Conservation (phyloP, 2,329 filamentous ascomycete genomes). For the Didymella exigua region DNA sequence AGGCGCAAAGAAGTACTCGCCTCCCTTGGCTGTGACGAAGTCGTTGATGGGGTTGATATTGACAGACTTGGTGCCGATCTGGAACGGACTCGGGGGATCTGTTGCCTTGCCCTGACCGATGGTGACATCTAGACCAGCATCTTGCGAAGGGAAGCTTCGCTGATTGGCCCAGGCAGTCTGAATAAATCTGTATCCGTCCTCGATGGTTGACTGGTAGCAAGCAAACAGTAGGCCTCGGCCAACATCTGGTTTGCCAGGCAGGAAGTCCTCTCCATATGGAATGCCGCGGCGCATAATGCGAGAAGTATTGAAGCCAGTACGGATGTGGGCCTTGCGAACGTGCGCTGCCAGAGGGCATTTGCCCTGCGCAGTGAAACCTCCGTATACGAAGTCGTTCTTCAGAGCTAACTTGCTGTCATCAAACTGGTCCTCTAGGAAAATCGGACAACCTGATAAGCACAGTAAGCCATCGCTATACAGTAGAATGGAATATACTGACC, state of each 20-base stretch:
- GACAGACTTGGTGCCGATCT: constrained; percentile 9
- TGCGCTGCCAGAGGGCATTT: constrained; percentile 12
- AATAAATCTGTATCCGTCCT: constrained; percentile 14
- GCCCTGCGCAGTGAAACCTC: not conserved
- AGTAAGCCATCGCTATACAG: not conserved
- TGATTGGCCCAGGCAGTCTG: constrained; percentile 10
- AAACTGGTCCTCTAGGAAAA: constrained; percentile 2
- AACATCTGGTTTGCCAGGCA: not conserved
- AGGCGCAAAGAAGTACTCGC: constrained; percentile 16
- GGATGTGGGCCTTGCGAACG: constrained; percentile 14
- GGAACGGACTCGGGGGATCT: constrained; percentile 4
- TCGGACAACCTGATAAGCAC: constrained; percentile 5
- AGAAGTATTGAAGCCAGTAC: not conserved
- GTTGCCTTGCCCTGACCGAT: constrained; percentile 10
- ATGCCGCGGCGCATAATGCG: constrained; percentile 16
- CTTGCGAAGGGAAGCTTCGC: not conserved
- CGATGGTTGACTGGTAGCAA: constrained; percentile 14
- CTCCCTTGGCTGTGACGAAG: constrained; percentile 12
- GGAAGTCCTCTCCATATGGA: constrained; percentile 14
- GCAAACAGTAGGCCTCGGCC: constrained; percentile 10
- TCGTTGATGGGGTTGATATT: constrained; percentile 13
- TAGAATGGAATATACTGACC: not conserved
- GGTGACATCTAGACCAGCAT: constrained; percentile 11
- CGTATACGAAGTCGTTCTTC: constrained; percentile 11
- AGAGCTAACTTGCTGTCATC: constrained; percentile 3